These are phyloP conservation scores for Curvularia sp. DNA, from an alignment of 2,329 filamentous ascomycete species.

Conservation along the genomic window DNA sequence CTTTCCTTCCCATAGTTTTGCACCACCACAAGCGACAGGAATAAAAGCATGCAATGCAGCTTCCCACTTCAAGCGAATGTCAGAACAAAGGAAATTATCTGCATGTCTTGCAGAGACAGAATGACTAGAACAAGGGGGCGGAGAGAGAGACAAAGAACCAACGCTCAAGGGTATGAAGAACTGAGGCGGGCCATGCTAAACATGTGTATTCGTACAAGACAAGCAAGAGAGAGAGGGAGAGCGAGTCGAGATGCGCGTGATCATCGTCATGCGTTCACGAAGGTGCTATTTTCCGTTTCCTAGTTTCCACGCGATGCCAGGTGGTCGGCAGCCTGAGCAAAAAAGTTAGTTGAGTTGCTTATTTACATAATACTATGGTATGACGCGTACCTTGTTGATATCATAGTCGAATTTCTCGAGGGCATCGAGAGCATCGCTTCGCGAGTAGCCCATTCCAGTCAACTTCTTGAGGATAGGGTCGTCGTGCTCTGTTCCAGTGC, in stretches of 20 bases:
- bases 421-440: conserved; percentile 75
- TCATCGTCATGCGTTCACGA: neutral
- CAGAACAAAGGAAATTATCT: conserved; percentile 3
- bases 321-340: conserved; percentile 44
- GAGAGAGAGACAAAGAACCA: conserved; percentile 8
- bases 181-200: conserved; percentile 34
- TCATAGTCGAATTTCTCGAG: conserved; percentile 97
- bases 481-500: conserved; percentile 79
- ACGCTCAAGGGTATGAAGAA: conserved; percentile 33
- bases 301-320: conserved; percentile 37
- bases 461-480: conserved; percentile 90
- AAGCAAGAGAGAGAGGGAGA: conserved; percentile 24
- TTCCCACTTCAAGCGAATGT: conserved; percentile 17
- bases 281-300: neutral
- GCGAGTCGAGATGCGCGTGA: conserved; percentile 8
- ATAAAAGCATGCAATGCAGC: neutral
- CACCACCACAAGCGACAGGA: neutral
- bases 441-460: conserved; percentile 85
- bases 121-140: conserved; percentile 10
- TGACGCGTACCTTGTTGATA: conserved; percentile 76
- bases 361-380: neutral
- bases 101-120: conserved; percentile 1
- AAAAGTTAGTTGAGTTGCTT: conserved; percentile 26
- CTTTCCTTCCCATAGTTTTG: neutral
- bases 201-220: conserved; percentile 43